Base-by-base conservation (phyloP, 2,329 filamentous ascomycete genomes). In the Colletotrichum sp. region DNA sequence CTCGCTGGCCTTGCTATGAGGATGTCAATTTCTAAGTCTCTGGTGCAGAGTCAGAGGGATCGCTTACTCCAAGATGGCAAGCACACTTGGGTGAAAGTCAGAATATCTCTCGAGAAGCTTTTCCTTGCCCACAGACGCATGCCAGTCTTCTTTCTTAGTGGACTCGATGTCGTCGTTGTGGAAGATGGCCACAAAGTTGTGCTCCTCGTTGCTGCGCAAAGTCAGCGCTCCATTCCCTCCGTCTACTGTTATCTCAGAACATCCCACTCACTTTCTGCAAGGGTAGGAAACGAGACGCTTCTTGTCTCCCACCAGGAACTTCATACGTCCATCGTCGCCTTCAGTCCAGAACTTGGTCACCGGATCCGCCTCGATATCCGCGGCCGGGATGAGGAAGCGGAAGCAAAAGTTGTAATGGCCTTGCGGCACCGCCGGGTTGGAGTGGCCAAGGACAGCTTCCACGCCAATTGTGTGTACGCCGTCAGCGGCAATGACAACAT, bases 401-500 rank as follows among this genome's bases (percentile, higher is more conserved):
- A 83, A 85, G 77, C 83, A 84, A 60, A 78, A 80, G 64, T 85
- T 84, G 70, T 80, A 81, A 28, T 81, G 72, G 3, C 79, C 68
- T 12, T 81, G 80, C 16, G 80, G 76, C 28, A 81, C 75, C 2
- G 82, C 80, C 7, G 77, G 77, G 71, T 81, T 82, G n/a, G 77
- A 71, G 57, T 76, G 70, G 24, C 82, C 83, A 10, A 82, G 71
- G 8, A 84, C 74, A 13, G 77, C 72, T 68, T 82, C 79, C 10
- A 80, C 76, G 10, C 79, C 84, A 9, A 78, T 69, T 8, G 82
- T 84, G 70, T 87, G 85, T 15, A 86, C 79, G 4, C 87, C 87
- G 74, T 89, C 87, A 5, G 87, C 86, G 4, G 84, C 86, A 32
- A 89, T 80, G 28, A 88, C 82, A 5, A 88, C 75, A 72, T 88